Evolutionary conservation across 2,329 filamentous ascomycete genomes (phyloP), one percentile per base, ranked within the genome.

Genomic region (Ceratocystis lukuohia): DNA sequence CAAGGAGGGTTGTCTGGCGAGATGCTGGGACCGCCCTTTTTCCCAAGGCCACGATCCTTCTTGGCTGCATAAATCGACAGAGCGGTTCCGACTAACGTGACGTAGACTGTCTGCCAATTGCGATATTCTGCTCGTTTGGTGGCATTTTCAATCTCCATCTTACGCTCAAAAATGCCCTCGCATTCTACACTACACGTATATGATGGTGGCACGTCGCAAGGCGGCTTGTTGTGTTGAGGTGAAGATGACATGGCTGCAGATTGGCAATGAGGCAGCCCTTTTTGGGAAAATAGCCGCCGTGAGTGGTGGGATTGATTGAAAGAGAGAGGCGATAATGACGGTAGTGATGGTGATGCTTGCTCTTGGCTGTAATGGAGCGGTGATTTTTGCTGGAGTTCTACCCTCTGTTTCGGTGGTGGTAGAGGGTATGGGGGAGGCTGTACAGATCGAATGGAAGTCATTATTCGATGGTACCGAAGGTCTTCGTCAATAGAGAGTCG

Each of bases 1-100:
- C 75, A 86, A 50, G 75, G 78, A 33, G 77, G 82, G 70, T 76
- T 78, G 71, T 80, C 80, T 20, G 79, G 78, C 68, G 76, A 78
- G 67, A 81, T 76, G 20, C 77, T 77, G 2, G 80, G 79, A 0
- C 79, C 80, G 61, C 75, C 76, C 69, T 79, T 81, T 71, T 75
- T 77, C 67, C 80, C 79, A 75, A 79, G 79, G 33, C 77, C 77
- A 71, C 80, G 78, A 64, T 82, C 79, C 70, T 80, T 81, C 74
- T 88, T 88, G 65, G 82, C 78, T 64, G 82, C 80, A 75, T 89
- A 80, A 33, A 91, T 76, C 71, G 80, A 82, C 70, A 91, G 79
- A 50, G 85, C 81, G 0, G 88, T 91, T 8, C 88, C 88, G 70
- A 83, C 82, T 33, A 91, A 78, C 5, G 83, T 78, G 20, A 85